These are phyloP conservation scores for Sugiyamaella sp. DNA, from an alignment of 1,139 yeast genomes.

Conservation along the genomic window DNA sequence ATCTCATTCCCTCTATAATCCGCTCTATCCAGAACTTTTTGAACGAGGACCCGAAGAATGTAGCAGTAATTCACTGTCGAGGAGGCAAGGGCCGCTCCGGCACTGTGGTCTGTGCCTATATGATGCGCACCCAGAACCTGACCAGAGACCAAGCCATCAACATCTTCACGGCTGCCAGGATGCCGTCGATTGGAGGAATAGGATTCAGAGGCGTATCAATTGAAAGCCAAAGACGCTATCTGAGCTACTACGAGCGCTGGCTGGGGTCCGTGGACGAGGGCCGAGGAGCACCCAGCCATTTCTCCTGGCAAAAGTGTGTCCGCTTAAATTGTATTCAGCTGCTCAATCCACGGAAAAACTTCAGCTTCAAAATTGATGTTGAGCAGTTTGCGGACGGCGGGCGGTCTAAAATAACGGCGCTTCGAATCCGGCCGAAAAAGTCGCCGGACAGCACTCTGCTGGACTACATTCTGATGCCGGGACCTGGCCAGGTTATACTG, in stretches of 20 bases:
- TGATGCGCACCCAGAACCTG: slow-evolving; percentile 53
- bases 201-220: slow-evolving; percentile 71
- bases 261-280: not conserved
- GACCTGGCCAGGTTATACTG: not conserved
- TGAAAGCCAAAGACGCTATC: slow-evolving; percentile 65
- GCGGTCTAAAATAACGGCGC: slow-evolving; percentile 7
- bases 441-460: not conserved
- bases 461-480: slow-evolving; percentile 14
- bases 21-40: slow-evolving; percentile 53
- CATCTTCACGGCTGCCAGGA: slow-evolving; percentile 59
- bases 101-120: slow-evolving; percentile 67
- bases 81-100: slow-evolving; percentile 96
- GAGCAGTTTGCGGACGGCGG: slow-evolving; percentile 6
- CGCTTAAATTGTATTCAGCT: not conserved
- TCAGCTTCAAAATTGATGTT: slow-evolving; percentile 6
- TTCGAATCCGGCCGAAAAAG: slow-evolving; percentile 7
- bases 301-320: not conserved
- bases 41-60: slow-evolving; percentile 42
- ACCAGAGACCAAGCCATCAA: slow-evolving; percentile 52
- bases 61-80: slow-evolving; percentile 81
- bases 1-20: slow-evolving; percentile 50
- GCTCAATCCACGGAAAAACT: not conserved
- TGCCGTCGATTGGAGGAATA: slow-evolving; percentile 50
- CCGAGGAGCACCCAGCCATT: not conserved
- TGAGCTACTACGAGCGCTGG: slow-evolving; percentile 59